A percentile compares a stretch with the other conserved stretches of the same genome.
These are phyloP conservation scores for Neonectria punicea DNA, from an alignment of 2,329 filamentous ascomycete species.

Conservation along the genomic window DNA sequence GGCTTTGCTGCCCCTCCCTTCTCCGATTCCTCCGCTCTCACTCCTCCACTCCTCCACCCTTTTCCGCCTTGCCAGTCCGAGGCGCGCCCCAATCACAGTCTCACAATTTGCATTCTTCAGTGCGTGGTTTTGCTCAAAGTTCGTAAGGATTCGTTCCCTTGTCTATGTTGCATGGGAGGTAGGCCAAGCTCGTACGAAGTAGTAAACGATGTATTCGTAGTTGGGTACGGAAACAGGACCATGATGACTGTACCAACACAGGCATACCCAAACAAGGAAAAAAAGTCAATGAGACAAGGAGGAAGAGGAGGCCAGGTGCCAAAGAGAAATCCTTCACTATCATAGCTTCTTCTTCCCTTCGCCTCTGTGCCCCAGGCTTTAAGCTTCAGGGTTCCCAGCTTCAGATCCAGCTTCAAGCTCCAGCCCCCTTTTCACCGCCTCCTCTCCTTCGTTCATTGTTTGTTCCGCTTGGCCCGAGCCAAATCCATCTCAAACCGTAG, in stretches of 20 bases:
- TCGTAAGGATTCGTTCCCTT: conserved; percentile 13
- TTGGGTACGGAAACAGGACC: neutral
- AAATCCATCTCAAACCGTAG: conserved; percentile 30
- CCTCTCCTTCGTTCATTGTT: conserved; percentile 25
- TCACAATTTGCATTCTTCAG: conserved; percentile 10
- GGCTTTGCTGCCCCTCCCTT: neutral
- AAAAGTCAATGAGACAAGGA: neutral
- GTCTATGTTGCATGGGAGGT: conserved; percentile 18
- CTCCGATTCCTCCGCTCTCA: neutral
- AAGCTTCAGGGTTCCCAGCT: neutral
- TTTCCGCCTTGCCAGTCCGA: neutral
- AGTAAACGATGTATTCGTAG: neutral
- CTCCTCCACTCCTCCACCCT: conserved; percentile 2
- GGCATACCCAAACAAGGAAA: neutral
- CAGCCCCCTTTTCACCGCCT: conserved; percentile 4
- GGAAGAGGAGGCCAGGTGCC: neutral
- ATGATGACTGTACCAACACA: neutral
- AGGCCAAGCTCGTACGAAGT: neutral
- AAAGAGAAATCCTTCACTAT: conserved; percentile 6
- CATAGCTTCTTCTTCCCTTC: neutral
- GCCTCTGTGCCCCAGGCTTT: neutral
- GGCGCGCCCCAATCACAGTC: conserved; percentile 21
- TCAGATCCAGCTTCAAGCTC: neutral
- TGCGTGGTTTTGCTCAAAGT: conserved; percentile 9
- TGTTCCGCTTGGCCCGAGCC: conserved; percentile 32